A percentile compares a stretch with the other conserved stretches of the same genome.
Evolutionary conservation across 179 eudicot species (phyloP).

Genomic region (Corrigiola litoralis): DNA sequence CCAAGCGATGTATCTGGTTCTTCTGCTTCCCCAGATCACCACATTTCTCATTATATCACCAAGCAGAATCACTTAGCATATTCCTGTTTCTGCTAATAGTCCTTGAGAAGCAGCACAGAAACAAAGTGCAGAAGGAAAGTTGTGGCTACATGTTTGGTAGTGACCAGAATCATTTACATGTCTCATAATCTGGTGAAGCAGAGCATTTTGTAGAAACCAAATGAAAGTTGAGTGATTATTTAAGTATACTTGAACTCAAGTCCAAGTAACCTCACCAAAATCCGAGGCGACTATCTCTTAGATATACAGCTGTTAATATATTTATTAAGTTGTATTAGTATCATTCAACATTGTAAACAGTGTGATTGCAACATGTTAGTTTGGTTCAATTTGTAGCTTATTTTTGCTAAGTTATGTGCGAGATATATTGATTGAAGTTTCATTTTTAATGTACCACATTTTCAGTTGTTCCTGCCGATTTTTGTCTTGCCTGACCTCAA

Average conservation of each 20-base stretch:
- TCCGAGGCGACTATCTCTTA: constrained; percentile 16
- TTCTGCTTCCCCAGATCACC: constrained; percentile 52
- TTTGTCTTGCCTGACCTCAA: too few relatives aligned
- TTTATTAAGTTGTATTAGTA: constrained; percentile 23
- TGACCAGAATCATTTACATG: constrained; percentile 1
- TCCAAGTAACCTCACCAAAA: constrained; percentile 17
- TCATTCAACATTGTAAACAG: constrained; percentile 24
- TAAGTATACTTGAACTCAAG: constrained; percentile 20
- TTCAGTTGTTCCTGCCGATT: too few relatives aligned
- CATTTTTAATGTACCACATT: not conserved
- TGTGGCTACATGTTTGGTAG: constrained; percentile 1
- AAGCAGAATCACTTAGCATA: constrained; percentile 89
- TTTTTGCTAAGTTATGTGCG: constrained; percentile 3
- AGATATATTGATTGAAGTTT: too few relatives aligned
- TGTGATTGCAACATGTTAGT: constrained; percentile 27
- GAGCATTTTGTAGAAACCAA: constrained; percentile 17
- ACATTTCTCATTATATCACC: constrained; percentile 66
- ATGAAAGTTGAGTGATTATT: constrained; percentile 19
- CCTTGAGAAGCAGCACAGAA: not conserved
- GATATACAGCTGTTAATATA: constrained; percentile 31
- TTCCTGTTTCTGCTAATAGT: constrained; percentile 76
- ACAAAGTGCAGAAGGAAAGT: not conserved
- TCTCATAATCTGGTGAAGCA: constrained; percentile 20
- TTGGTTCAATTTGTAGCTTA: constrained; percentile 23
- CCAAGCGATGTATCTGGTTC: constrained; percentile 51